Evolutionary conservation across 2,329 filamentous ascomycete genomes (phyloP), one percentile per base, ranked within the genome.

Genomic region (Huntiella bhutanensis): DNA sequence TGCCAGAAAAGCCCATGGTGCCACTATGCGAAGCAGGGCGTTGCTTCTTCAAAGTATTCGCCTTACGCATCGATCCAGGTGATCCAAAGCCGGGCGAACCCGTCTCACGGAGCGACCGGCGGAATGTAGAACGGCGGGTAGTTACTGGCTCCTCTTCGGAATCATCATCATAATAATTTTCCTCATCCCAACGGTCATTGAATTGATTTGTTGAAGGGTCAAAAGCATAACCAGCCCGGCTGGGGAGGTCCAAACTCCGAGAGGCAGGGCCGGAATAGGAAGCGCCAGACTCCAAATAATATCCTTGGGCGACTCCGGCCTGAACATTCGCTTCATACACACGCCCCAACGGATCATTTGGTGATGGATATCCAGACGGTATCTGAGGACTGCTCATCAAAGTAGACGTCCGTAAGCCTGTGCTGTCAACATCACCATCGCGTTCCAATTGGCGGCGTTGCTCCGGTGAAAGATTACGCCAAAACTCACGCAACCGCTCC

Each of bases 401-500:
- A 19, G 32, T 34, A 28, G 22, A 17, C n/a, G 11, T 10, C 33
- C 12, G 19, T 7, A 34, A 16, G 41, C n/a, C 28, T 33, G 13
- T 13, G 28, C 33, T 32, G 33, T 35, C 22, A 7, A 35, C 40
- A n/a, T 46, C 57, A 2, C 70, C 70, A 49, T 77, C 74, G 3
- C 60, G 63, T 54, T 78, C 74, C 32, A 80, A 66, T 54, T 77
- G 70, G 5, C 70, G 70, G 38, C 77, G 71, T 55, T 77, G 74
- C 32, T 80, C 71, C 1, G 67, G 64, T 5, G 70, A 77, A 5
- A 85, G 59, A 44, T 73, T 72, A 51, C 70, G 75, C 81, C 80
- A 85, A 54, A 80, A 83, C 0, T 71, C 64, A 54, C 80, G 81
- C 12, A 77, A 72, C 45, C 71, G 68, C 51, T 77, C 73, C 82